Evolutionary conservation across 176 grass and related monocot species (phyloP), one percentile per base, ranked within the genome.

Genomic region (Hyparrhenia diplandra): DNA sequence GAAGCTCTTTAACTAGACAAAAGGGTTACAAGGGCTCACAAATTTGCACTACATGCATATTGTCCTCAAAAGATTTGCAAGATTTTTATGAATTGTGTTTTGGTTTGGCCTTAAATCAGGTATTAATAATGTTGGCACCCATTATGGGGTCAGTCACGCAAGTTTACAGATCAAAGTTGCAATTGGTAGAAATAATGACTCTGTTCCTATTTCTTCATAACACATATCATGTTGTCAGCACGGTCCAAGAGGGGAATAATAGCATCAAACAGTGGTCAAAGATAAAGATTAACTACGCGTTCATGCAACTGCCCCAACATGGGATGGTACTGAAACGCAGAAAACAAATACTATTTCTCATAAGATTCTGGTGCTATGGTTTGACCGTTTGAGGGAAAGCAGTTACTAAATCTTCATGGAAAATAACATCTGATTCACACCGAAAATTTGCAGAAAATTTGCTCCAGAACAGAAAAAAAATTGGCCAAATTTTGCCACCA

Each of bases 261-360:
- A 76, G 55, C 29, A 60, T 30, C 77, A 77, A 67, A 82, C 72
- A 71, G 77, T 29, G 35, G 83, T 82, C 72, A 85, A 57, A 89
- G 30, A 71, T 12, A 40, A 45, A n/a, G n/a, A n/a, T n/a, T 24
- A 59, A 57, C 23, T 23, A 65, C 11, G 71, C 42, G 8, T 39
- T 43, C 41, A 64, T 35, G 55, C 71, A 37, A 71, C 39, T 67
- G 14, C 18, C 67, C 24, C 59, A 74, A 10, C 69, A 27, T 67
- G 45, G 83, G 81, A 85, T 42, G 11, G 77, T 27, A 21, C 52
- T 66, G 11, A 47, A 49, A 49, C 21, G 35, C 2, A 24, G 29
- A 67, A 46, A 49, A 59, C 55, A 49, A 64, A n/a, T 36, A n/a
- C n/a, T n/a, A 67, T 10, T 36, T 18, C 11, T n/a, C 43, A 31